Evolutionary conservation across 345 rosid genomes (phyloP), one percentile per base, ranked within the genome.

Genomic region (Microcos paniculata): DNA sequence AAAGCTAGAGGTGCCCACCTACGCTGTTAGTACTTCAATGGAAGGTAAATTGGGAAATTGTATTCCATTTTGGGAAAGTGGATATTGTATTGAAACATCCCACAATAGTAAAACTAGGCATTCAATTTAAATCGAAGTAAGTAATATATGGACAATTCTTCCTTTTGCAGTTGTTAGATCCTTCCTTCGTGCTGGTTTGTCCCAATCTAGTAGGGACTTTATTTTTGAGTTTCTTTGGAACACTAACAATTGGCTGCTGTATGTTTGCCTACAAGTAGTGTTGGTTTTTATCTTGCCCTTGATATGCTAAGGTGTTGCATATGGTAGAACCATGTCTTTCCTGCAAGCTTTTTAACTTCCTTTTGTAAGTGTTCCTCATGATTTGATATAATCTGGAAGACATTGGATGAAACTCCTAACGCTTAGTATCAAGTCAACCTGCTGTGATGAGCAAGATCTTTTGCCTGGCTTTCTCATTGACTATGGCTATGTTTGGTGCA

Each of bases 121-220:
- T 68, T 68, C 24, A 31, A 23, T 31, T 51, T 70, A 7, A 70
- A 70, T 49, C 12, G 10, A 28, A 30, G 10, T 35, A 6, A 40
- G 59, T 52, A 51, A 70, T 70, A 70, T 66, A 18, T 68, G 72
- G 40, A 48, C 24, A 48, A 28, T 26, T 68, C 31, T 4, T 70
- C 11, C 72, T 9, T 69, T 69, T 69, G 58, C 42, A 28, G 11
- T 46, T 40, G 45, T 4, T 40, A 40, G 45, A 8, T 68, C 43
- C 30, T 35, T 68, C 72, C 28, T 18, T 15, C 10, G 15, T 18
- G 30, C 68, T 43, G 45, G 57, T 9, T 59, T 59, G 6, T 45
- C 40, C 26, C 26, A 45, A 73, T 26, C n/a, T 40, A 58, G 16
- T 24, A 58, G 64, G 61, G 75, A 43, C 28, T n/a, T 58, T 19